phyloP scores from a whole-genome alignment of 257 asterid species.

The Nicotiana tabacum region DNA sequence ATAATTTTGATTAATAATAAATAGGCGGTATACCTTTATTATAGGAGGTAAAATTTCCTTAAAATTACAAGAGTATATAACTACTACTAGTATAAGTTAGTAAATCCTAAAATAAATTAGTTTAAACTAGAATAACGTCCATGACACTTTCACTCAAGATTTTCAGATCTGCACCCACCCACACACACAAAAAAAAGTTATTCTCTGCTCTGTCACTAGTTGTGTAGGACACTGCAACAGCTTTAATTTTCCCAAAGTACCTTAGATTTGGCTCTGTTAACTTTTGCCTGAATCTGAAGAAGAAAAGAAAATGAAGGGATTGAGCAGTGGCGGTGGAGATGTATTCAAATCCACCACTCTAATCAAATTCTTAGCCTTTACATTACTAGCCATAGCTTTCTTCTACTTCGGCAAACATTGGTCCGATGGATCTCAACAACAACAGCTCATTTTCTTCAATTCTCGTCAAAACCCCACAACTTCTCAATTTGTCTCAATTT shows the following conservation, averaged over 20 bases:
- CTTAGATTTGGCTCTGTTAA: neutral
- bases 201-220: neutral
- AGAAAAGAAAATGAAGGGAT: slow-evolving; percentile 33
- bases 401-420: slow-evolving; percentile 69
- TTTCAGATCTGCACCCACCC: neutral
- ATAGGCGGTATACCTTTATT: too few relatives aligned
- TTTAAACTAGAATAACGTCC: neutral
- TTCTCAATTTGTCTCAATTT: slow-evolving; percentile 30
- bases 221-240: neutral
- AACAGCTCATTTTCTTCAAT: slow-evolving; percentile 61
- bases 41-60: too few relatives aligned
- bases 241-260: neutral
- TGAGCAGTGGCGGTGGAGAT: slow-evolving; percentile 31
- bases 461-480: slow-evolving; percentile 27
- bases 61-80: too few relatives aligned
- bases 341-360: slow-evolving; percentile 45
- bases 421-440: slow-evolving; percentile 57
- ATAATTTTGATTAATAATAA: too few relatives aligned
- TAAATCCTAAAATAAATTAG: neutral
- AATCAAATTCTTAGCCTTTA: slow-evolving; percentile 39
- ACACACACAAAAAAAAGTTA: too few relatives aligned
- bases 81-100: too few relatives aligned
- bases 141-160: neutral
- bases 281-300: neutral
- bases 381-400: slow-evolving; percentile 47